phyloP scores from a whole-genome alignment of 2,329 filamentous ascomycete genomes.

The Salinomyces thailandicus region DNA sequence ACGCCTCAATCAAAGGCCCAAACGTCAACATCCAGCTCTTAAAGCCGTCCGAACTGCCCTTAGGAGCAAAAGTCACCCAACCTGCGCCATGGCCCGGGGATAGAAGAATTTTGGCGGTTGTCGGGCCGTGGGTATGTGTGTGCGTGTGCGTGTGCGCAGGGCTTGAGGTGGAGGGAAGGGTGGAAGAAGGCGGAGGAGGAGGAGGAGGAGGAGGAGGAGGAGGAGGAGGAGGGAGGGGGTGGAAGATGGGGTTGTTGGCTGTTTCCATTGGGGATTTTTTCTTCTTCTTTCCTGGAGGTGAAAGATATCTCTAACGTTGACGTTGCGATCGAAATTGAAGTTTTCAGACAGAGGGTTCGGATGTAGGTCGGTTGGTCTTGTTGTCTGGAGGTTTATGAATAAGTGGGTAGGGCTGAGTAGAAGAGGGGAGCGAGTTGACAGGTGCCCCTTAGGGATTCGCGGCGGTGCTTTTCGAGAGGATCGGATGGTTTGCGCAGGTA shows the following conservation, averaged over 20 bases:
- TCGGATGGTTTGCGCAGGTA: too few relatives aligned
- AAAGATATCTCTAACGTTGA: too few relatives aligned
- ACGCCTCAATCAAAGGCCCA: slow-evolving; percentile 8
- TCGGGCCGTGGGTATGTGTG: too few relatives aligned
- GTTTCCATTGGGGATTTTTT: slow-evolving; percentile 5
- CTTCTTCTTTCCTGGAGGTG: too few relatives aligned
- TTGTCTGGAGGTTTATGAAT: background rate
- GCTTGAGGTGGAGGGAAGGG: too few relatives aligned
- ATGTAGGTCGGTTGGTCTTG: background rate
- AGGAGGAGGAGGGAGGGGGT: too few relatives aligned
- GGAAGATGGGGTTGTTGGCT: slow-evolving; percentile 8
- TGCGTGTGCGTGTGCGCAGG: too few relatives aligned
- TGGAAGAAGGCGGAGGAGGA: too few relatives aligned
- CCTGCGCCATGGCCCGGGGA: slow-evolving; percentile 11
- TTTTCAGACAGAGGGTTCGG: too few relatives aligned
- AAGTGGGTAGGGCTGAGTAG: background rate
- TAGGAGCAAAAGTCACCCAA: slow-evolving; percentile 8
- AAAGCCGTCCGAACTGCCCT: slow-evolving; percentile 6
- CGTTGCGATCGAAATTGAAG: too few relatives aligned
- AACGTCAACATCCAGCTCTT: slow-evolving; percentile 11
- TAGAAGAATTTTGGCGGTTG: slow-evolving; percentile 7
- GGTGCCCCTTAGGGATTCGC: background rate
- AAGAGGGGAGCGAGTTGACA: background rate
- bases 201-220: too few relatives aligned
- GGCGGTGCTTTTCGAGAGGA: too few relatives aligned